Conservation (phyloP, 768 basidiomycete genomes). For the Tylopilus sp. region DNA sequence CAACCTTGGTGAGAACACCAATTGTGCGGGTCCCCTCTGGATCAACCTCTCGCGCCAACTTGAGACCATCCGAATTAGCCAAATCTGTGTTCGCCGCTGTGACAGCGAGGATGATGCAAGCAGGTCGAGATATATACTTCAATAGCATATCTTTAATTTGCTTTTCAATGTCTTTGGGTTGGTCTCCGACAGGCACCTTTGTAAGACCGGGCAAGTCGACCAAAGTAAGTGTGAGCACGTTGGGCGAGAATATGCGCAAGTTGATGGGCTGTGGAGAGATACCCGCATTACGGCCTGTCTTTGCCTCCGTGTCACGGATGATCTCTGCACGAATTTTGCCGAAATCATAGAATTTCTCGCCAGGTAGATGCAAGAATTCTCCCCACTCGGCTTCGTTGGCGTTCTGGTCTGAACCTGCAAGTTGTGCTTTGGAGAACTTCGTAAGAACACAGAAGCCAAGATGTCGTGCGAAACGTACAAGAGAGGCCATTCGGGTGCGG, state of each 20-base stretch:
- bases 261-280: conserved; percentile 98
- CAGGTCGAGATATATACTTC: conserved; percentile 93
- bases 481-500: conserved; percentile 41
- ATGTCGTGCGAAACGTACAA: conserved; percentile 33
- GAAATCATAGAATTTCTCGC: conserved; percentile 98
- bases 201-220: conserved; percentile 97
- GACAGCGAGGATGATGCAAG: conserved; percentile 95
- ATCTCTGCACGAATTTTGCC: conserved; percentile 96
- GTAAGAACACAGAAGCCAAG: not conserved
- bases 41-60: conserved; percentile 95
- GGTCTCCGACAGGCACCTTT: conserved; percentile 93
- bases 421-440: conserved; percentile 18
- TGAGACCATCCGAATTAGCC: conserved; percentile 97
- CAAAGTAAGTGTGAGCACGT: conserved; percentile 94
- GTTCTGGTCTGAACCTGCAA: conserved; percentile 57
- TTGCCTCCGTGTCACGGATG: conserved; percentile 93
- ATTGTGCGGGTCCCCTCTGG: conserved; percentile 96
- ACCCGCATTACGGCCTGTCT: conserved; percentile 97
- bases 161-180: conserved; percentile 95
- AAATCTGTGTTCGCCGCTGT: conserved; percentile 95
- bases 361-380: conserved; percentile 94
- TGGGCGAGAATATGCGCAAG: conserved; percentile 94
- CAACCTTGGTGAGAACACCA: conserved; percentile 97
- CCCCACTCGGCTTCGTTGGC: conserved; percentile 98
- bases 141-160: conserved; percentile 96